A percentile compares a stretch with the other conserved stretches of the same genome.
These are phyloP conservation scores for Pythium pyrilobum DNA, from an alignment of 352 stramenopile genomes.

Conservation along the genomic window DNA sequence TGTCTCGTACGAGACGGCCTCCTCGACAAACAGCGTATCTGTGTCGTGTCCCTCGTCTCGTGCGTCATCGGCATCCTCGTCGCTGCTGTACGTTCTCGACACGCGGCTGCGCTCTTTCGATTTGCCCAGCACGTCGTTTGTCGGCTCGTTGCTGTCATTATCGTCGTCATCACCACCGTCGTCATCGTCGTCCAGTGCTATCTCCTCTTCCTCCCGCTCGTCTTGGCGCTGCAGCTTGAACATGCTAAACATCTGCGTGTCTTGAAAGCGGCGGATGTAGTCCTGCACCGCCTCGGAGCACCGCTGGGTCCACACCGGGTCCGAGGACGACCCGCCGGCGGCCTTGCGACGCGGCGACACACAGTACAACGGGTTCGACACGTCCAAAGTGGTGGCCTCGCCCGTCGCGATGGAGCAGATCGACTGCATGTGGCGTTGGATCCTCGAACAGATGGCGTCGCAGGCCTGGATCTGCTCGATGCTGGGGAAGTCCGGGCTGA, in stretches of 20 bases:
- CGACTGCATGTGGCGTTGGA: constrained; percentile 54
- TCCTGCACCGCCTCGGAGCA: constrained; percentile 50
- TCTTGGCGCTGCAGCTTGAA: constrained; percentile 46
- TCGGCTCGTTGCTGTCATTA: neutral
- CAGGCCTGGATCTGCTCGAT: constrained; percentile 67
- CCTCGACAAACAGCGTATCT: constrained; percentile 7
- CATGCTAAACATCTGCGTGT: constrained; percentile 85
- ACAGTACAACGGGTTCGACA: constrained; percentile 15
- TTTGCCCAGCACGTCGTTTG: neutral
- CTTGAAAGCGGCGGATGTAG: constrained; percentile 60
- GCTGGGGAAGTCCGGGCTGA: constrained; percentile 53
- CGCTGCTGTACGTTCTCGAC: constrained; percentile 3
- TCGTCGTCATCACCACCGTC: constrained; percentile 15
- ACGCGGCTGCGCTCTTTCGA: neutral
- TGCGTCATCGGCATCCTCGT: constrained; percentile 4
- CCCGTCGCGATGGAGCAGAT: constrained; percentile 49
- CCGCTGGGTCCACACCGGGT: constrained; percentile 16
- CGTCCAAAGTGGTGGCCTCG: constrained; percentile 20
- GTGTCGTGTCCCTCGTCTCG: neutral
- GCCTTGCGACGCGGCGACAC: constrained; percentile 11
- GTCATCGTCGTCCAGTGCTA: constrained; percentile 10
- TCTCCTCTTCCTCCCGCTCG: constrained; percentile 13
- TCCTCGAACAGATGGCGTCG: constrained; percentile 57
- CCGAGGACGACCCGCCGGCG: neutral
- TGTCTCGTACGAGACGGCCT: constrained; percentile 12